These are phyloP conservation scores for Trichomonas gallinae DNA, from an alignment of 208 protist species.

Conservation along the genomic window DNA sequence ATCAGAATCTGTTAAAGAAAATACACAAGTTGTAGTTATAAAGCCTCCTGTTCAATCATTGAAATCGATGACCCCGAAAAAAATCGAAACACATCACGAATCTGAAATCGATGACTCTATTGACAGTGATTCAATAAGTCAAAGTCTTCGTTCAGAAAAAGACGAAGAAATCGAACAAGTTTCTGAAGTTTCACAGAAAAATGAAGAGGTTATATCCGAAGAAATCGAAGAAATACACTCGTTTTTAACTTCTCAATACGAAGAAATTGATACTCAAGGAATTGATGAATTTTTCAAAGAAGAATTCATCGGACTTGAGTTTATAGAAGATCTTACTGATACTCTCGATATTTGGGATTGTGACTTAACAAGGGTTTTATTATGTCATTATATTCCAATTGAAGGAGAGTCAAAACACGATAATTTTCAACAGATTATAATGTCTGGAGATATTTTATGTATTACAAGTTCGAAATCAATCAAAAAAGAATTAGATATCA, in stretches of 20 bases:
- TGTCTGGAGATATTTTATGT: neutral
- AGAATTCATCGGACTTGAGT: neutral
- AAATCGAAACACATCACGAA: neutral
- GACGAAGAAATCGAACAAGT: neutral
- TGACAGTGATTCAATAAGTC: neutral
- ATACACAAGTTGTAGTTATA: neutral
- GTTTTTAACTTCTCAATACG: neutral
- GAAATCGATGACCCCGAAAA: neutral
- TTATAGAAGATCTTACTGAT: neutral
- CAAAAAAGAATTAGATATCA: neutral
- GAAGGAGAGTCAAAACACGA: neutral
- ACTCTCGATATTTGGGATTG: neutral
- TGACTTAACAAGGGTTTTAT: neutral
- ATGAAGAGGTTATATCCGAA: neutral
- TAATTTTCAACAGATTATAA: neutral
- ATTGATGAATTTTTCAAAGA: neutral
- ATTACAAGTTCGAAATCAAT: neutral
- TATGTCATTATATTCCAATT: neutral
- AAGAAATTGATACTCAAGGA: neutral
- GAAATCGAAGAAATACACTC: neutral
- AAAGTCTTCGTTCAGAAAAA: neutral
- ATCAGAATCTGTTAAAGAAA: neutral
- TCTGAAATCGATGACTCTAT: neutral
- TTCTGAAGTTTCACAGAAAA: neutral
- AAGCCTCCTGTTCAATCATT: neutral